Evolutionary conservation across 768 basidiomycete genomes (phyloP).

Genomic region (Pleurotus cornucopiae): DNA sequence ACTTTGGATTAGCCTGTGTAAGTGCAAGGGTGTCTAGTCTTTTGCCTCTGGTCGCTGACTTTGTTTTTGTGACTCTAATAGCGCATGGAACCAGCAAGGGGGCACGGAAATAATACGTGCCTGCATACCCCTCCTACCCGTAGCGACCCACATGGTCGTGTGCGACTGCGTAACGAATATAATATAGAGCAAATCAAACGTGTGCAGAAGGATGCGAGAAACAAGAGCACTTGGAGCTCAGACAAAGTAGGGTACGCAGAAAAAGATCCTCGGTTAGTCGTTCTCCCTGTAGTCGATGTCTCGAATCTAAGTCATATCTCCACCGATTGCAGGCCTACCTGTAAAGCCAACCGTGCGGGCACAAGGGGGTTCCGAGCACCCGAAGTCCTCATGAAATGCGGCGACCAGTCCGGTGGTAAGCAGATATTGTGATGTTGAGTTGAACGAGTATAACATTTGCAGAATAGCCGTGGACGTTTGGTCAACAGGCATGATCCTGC

Average conservation of each 20-base stretch:
- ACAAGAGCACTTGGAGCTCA: constrained; percentile 45
- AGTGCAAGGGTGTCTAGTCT: constrained; percentile 21
- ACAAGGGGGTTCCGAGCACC: constrained; percentile 97
- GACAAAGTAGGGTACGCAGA: constrained; percentile 78
- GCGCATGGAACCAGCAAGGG: constrained; percentile 47
- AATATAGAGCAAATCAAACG: constrained; percentile 47
- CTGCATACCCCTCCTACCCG: constrained; percentile 69
- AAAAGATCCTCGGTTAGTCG: constrained; percentile 63
- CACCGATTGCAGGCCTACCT: constrained; percentile 50
- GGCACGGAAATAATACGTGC: constrained; percentile 53
- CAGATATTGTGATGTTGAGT: constrained; percentile 7
- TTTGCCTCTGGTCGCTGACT: not conserved
- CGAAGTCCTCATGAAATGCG: constrained; percentile 92
- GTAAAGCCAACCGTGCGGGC: constrained; percentile 94
- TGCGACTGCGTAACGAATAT: constrained; percentile 37
- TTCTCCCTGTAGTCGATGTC: no score
- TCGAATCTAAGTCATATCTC: not conserved
- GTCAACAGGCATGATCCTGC: constrained; percentile 88
- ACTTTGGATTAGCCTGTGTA: constrained; percentile 95
- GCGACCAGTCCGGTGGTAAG: constrained; percentile 87
- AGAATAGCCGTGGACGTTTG: constrained; percentile 89
- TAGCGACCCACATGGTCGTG: constrained; percentile 66
- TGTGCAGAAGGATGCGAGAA: constrained; percentile 57
- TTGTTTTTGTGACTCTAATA: constrained; percentile 18
- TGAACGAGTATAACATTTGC: constrained; percentile 1